Evolutionary conservation across 345 rosid species (phyloP).

Genomic region (Bruguiera sexangula): DNA sequence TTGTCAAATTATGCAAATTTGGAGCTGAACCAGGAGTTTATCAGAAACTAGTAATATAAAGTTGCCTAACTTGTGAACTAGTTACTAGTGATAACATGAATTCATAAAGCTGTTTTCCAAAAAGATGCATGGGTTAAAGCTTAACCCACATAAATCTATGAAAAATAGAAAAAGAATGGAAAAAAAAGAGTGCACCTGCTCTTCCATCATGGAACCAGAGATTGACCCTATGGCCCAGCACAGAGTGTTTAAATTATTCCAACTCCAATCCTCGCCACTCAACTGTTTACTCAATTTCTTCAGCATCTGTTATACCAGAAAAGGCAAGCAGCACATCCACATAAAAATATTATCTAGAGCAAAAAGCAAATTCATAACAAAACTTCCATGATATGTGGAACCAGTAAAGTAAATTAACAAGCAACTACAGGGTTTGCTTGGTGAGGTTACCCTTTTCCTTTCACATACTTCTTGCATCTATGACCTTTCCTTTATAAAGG

Average conservation of each 20-base stretch:
- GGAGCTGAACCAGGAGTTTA: too few species aligned
- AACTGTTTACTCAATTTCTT: slow-evolving; percentile 90
- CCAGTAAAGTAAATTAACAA: neutral
- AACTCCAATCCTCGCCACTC: slow-evolving; percentile 97
- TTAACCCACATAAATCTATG: neutral
- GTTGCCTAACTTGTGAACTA: too few species aligned
- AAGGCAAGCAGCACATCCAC: slow-evolving; percentile 8
- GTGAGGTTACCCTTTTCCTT: too few species aligned
- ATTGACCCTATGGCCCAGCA: slow-evolving; percentile 99
- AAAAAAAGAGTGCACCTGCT: slow-evolving; percentile 56
- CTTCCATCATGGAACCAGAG: slow-evolving; percentile 98
- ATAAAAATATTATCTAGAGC: neutral
- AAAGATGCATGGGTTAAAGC: neutral
- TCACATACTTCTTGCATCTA: too few species aligned
- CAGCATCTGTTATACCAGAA: slow-evolving; percentile 58
- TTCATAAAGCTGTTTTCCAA: neutral
- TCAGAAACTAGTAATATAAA: too few species aligned
- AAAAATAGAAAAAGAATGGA: too few species aligned
- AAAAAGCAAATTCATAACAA: neutral
- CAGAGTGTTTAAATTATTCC: slow-evolving; percentile 92
- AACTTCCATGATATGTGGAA: neutral
- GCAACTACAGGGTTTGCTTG: too few species aligned
- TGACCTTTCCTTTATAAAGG: too few species aligned
- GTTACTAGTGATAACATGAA: too few species aligned
- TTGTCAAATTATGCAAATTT: too few species aligned